Conservation (phyloP, 345 rosid species). For the Chamaenerion angustifolium region DNA sequence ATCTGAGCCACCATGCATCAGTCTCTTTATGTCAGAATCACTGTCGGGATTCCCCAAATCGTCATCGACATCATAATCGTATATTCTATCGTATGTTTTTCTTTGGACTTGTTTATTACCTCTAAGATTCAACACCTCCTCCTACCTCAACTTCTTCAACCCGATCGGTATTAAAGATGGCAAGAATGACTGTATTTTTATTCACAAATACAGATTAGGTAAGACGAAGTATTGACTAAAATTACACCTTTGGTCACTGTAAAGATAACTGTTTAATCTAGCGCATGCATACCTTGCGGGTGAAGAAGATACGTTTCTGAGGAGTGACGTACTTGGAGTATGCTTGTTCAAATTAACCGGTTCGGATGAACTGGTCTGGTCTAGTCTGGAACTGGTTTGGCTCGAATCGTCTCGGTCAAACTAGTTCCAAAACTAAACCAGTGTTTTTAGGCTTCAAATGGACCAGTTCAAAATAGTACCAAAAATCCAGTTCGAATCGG, state of each 20-base stretch:
- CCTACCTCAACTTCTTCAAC: conserved; percentile 25
- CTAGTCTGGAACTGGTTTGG: too few species aligned
- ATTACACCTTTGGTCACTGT: too few species aligned
- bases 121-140: conserved; percentile 29
- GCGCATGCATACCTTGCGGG: conserved; percentile 18
- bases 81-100: conserved; percentile 28
- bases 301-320: conserved; percentile 43
- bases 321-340: conserved; percentile 18
- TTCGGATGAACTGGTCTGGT: too few species aligned
- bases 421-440: too few species aligned
- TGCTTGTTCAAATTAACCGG: too few species aligned
- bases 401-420: too few species aligned
- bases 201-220: too few species aligned
- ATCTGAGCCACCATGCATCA: conserved; percentile 19
- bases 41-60: conserved; percentile 54
- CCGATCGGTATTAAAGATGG: conserved; percentile 44
- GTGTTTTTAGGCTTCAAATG: too few species aligned
- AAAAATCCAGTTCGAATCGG: too few species aligned
- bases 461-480: too few species aligned
- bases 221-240: too few species aligned
- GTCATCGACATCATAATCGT: conserved; percentile 62
- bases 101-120: conserved; percentile 52
- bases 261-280: background rate
- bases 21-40: conserved; percentile 4
- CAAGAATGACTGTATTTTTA: conserved; percentile 35